Evolutionary conservation across 805 yeast genomes (phyloP), one percentile per base, ranked within the genome.

Genomic region (Pichia cabralensis): DNA sequence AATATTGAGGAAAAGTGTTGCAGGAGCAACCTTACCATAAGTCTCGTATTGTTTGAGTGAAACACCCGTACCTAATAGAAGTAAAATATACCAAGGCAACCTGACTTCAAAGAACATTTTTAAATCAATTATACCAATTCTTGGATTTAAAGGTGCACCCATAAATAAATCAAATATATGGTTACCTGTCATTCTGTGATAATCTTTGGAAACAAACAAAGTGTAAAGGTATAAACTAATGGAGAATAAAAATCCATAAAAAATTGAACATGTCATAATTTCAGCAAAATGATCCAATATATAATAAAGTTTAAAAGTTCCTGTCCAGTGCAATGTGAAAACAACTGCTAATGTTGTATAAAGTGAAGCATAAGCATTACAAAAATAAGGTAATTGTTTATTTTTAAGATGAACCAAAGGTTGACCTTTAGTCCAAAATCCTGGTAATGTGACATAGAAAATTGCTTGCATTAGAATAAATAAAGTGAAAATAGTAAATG

Each of bases 71-170:
- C 89, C 67, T 43, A 86, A 58, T 64, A 85, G 82, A 59, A 78
- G 76, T 32, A 92, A 62, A 11, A 86, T 83, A 64, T 77, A 92
- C 98, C 98, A 92, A 12, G 98, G 98, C 40, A 92, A 67, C 56
- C 98, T 76, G 28, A 92, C 96, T 61, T 92, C 98, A 56, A 86
- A 89, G 60, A 92, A 92, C 94, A 92, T 85, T 68, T 92, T 92
- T 57, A 85, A 66, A 61, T 92, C 98, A 49, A 89, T 69, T 48
- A 78, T 79, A 27, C 96, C 97, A 53, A 89, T 67, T 56, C 98
- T 72, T 43, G 98, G 98, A 60, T 92, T 92, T 56, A 92, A 72
- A 27, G 96, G 94, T 12, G 96, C 96, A 31, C 98, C 98, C 94
- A 92, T 78, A 64, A 92, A 92, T 52, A 85, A 67, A 59, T 92